These are phyloP conservation scores for Eimeria praecox DNA, from an alignment of 169 alveolate genomes.

Conservation along the genomic window DNA sequence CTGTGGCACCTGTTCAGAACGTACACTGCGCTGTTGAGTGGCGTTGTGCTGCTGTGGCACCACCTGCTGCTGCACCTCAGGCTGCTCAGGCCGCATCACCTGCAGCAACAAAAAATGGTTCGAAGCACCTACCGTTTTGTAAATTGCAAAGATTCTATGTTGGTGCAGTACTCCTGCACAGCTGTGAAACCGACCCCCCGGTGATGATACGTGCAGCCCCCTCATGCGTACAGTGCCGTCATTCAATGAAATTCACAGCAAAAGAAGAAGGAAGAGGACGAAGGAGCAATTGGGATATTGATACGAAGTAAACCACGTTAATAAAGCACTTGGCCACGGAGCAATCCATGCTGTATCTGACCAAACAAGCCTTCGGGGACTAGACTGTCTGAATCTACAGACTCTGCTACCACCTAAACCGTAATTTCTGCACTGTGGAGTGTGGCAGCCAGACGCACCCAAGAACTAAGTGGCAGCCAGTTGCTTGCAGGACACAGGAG, in stretches of 20 bases:
- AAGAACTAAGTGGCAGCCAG: slow-evolving; percentile 30
- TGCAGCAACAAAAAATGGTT: not conserved
- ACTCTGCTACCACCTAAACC: not conserved
- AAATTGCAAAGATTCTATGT: not conserved
- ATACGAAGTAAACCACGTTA: not conserved
- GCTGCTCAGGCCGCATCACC: not conserved
- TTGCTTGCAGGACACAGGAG: slow-evolving; percentile 56
- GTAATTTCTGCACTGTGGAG: not conserved
- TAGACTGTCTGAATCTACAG: not conserved
- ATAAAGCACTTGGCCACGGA: not conserved
- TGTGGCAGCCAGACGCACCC: slow-evolving; percentile 10
- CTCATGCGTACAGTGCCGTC: not conserved
- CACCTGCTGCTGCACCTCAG: not conserved
- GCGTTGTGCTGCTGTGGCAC: not conserved
- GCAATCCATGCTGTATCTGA: not conserved
- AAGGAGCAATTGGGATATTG: not conserved
- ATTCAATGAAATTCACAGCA: not conserved
- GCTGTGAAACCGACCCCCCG: not conserved
- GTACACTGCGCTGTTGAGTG: not conserved
- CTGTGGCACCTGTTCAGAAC: not conserved
- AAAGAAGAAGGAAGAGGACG: not conserved
- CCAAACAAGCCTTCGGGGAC: not conserved
- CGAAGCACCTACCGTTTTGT: not conserved
- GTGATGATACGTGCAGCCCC: not conserved
- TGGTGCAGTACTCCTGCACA: not conserved